Conservation (phyloP, 805 yeast genomes). For the Wickerhamomyces sydowiorum region DNA sequence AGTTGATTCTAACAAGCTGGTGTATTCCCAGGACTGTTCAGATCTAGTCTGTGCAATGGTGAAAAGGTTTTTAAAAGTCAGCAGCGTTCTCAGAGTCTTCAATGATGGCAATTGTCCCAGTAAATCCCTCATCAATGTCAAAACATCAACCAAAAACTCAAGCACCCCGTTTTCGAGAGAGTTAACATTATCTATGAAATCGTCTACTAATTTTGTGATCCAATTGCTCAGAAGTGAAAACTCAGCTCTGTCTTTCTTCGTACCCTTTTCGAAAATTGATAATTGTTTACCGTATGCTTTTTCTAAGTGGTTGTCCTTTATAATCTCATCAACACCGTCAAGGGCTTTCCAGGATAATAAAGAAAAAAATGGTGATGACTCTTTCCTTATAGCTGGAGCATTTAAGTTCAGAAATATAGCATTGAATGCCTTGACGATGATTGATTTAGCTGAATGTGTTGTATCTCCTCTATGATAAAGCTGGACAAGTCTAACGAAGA, state of each 20-base stretch:
- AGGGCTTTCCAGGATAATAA: conserved; percentile 9
- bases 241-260: neutral
- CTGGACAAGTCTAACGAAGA: conserved; percentile 13
- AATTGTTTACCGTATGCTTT: neutral
- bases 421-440: conserved; percentile 1
- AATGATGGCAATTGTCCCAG: neutral
- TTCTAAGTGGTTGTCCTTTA: neutral
- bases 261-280: neutral
- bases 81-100: neutral
- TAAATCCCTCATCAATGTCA: neutral
- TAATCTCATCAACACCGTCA: neutral
- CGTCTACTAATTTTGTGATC: neutral
- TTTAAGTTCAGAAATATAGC: conserved; percentile 2
- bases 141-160: neutral
- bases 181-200: neutral
- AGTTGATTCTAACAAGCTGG: conserved; percentile 8
- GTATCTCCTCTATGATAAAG: conserved; percentile 8
- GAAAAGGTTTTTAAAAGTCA: neutral
- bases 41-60: too few species aligned
- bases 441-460: neutral
- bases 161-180: too few species aligned
- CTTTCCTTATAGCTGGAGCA: conserved; percentile 1
- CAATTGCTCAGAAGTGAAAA: neutral
- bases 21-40: too few species aligned
- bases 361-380: conserved; percentile 14